Percentiles rank a stretch among this genome's conserved stretches.
phyloP scores from a whole-genome alignment of 768 basidiomycete species.

The Collybia sp. region DNA sequence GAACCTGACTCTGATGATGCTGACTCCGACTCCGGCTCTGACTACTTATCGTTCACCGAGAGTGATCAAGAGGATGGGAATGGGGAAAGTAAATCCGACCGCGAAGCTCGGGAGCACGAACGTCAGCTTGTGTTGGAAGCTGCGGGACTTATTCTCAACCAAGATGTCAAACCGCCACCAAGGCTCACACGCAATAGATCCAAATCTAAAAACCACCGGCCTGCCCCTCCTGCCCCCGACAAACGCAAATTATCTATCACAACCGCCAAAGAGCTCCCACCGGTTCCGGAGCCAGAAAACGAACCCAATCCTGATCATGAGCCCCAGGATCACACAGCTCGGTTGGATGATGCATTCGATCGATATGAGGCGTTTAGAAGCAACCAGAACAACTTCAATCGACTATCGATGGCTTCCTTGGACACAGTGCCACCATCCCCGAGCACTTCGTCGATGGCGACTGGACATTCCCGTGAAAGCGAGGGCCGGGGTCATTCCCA shows the following conservation, averaged over 20 bases:
- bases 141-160: constrained; percentile 78
- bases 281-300: constrained; percentile 32
- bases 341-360: constrained; percentile 82
- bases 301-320: constrained; percentile 18
- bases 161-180: constrained; percentile 48
- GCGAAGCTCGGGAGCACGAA: constrained; percentile 64
- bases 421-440: constrained; percentile 43
- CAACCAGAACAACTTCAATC: constrained; percentile 36
- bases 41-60: constrained; percentile 34
- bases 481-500: constrained; percentile 39
- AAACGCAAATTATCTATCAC: constrained; percentile 16
- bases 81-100: constrained; percentile 44
- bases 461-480: constrained; percentile 13
- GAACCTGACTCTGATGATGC: constrained; percentile 25
- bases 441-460: constrained; percentile 25
- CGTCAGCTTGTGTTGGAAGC: constrained; percentile 82
- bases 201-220: constrained; percentile 28
- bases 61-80: constrained; percentile 28
- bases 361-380: constrained; percentile 83
- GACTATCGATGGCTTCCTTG: constrained; percentile 62
- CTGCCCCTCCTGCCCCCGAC: constrained; percentile 47
- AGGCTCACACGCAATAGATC: constrained; percentile 27
- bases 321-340: constrained; percentile 32
- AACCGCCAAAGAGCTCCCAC: constrained; percentile 49
- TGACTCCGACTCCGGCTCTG: constrained; percentile 22